Base-by-base conservation (phyloP, 495 filamentous ascomycete species). In the Neurospora sp. region DNA sequence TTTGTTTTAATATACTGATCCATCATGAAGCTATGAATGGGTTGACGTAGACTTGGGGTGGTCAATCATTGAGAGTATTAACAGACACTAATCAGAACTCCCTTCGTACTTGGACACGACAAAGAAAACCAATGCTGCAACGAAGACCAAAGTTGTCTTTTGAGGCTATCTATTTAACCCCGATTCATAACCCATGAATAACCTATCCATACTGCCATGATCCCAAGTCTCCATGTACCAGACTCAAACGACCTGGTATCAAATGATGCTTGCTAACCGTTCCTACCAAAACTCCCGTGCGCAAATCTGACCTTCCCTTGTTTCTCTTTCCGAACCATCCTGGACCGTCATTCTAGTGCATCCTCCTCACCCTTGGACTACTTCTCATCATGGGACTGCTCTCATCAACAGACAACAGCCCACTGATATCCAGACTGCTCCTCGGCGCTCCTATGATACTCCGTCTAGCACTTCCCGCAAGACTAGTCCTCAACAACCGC, bases 391-490 rank as follows among this genome's bases (percentile, higher is more conserved):
- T 75, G 70, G 53, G 53, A 35, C 85, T 87, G 78, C 85, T 87
- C 16, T 80, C 86, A 44, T 85, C 81, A 41, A 78, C 74, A 4
- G 85, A 87, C 59, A 87, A 75, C 53, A 88, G 77, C 47, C 83
- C 82, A 59, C 82, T 83, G 65, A 88, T 78, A 73, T 87, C 86
- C 22, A 88, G 75, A 71, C 86, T 88, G 71, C 82, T 81, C 68
- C 86, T 78, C 7, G 73, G 75, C 12, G 20, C 72, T 31, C 40
- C 70, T 18, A 65, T 6, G 1, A 14, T 35, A 8, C 53, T 65
- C 53, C 53, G 53, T 35, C 72, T n/a, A 44, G 83, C 80, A 69
- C 79, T 82, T 20, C 80, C 74, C 38, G 81, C 79, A 68, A 83
- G 76, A 69, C 81, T 82, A 44, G 31, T 65, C 69, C 73, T 39